phyloP scores from a whole-genome alignment of 129 eudicot genomes.

The Flaveria linearis region DNA sequence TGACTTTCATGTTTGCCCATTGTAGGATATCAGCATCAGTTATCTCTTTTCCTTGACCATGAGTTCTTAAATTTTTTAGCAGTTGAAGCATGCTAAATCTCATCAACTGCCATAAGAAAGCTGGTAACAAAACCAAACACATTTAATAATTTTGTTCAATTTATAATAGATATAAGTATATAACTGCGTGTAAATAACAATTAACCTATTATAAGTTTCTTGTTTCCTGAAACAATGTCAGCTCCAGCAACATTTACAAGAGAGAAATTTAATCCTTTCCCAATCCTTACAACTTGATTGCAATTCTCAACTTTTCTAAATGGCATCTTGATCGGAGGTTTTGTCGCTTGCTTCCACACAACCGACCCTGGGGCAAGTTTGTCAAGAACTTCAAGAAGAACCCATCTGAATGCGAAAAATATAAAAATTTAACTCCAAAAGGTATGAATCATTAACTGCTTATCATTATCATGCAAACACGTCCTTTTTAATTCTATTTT shows the following conservation, averaged over 20 bases:
- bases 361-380: slow-evolving; percentile 79
- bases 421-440: slow-evolving; percentile 6
- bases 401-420: slow-evolving; percentile 51
- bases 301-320: slow-evolving; percentile 82
- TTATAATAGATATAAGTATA: not conserved
- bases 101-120: slow-evolving; percentile 95
- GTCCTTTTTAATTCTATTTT: not conserved
- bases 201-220: slow-evolving; percentile 71
- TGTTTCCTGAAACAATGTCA: slow-evolving; percentile 76
- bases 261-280: slow-evolving; percentile 66
- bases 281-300: slow-evolving; percentile 70
- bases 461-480: not conserved
- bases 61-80: slow-evolving; percentile 72
- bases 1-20: slow-evolving; percentile 92
- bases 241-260: slow-evolving; percentile 73
- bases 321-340: slow-evolving; percentile 78
- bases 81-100: slow-evolving; percentile 84
- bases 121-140: slow-evolving; percentile 43
- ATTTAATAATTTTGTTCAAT: slow-evolving; percentile 9
- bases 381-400: slow-evolving; percentile 75
- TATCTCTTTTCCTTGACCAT: slow-evolving; percentile 84
- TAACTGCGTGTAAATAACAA: slow-evolving; percentile 18
- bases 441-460: slow-evolving; percentile 7
- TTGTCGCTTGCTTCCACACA: slow-evolving; percentile 68
- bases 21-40: slow-evolving; percentile 70